A percentile compares a stretch with the other conserved stretches of the same genome.
These are phyloP conservation scores for Papiliotrema flavescens DNA, from an alignment of 1,284 basidiomycete genomes.

Conservation along the genomic window DNA sequence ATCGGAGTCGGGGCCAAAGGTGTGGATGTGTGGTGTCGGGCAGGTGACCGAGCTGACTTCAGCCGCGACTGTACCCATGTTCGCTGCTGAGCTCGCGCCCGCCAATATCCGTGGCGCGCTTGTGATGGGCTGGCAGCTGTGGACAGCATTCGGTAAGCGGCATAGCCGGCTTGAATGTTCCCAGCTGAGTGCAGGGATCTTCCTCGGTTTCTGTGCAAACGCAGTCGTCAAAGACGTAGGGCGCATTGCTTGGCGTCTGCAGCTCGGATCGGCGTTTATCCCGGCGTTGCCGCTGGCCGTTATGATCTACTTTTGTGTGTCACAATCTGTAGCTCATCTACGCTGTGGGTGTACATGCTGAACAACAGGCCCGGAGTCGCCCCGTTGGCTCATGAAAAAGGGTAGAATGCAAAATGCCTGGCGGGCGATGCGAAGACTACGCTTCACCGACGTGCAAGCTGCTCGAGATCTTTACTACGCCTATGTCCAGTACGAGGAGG, in stretches of 20 bases:
- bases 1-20: slow-evolving; percentile 48
- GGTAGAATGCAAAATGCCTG: slow-evolving; percentile 63
- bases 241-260: slow-evolving; percentile 50
- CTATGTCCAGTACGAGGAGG: slow-evolving; percentile 62
- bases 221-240: slow-evolving; percentile 19
- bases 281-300: slow-evolving; percentile 38
- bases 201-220: slow-evolving; percentile 26
- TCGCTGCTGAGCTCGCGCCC: slow-evolving; percentile 62
- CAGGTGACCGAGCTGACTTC: not conserved
- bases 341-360: not conserved
- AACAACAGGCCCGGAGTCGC: slow-evolving; percentile 49
- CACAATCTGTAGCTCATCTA: not conserved
- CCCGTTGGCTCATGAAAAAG: slow-evolving; percentile 68
- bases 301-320: slow-evolving; percentile 8
- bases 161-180: not conserved
- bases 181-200: slow-evolving; percentile 17
- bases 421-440: slow-evolving; percentile 61
- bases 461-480: slow-evolving; percentile 64
- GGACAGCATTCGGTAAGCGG: slow-evolving; percentile 49
- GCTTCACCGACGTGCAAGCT: slow-evolving; percentile 65
- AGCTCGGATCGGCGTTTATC: slow-evolving; percentile 50
- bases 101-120: slow-evolving; percentile 53
- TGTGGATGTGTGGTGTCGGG: not conserved
- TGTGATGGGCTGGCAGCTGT: slow-evolving; percentile 52
- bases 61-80: slow-evolving; percentile 57